Evolutionary conservation across 305 asterid species (phyloP), one percentile per base, ranked within the genome.

Genomic region (Rubia peregrina): DNA sequence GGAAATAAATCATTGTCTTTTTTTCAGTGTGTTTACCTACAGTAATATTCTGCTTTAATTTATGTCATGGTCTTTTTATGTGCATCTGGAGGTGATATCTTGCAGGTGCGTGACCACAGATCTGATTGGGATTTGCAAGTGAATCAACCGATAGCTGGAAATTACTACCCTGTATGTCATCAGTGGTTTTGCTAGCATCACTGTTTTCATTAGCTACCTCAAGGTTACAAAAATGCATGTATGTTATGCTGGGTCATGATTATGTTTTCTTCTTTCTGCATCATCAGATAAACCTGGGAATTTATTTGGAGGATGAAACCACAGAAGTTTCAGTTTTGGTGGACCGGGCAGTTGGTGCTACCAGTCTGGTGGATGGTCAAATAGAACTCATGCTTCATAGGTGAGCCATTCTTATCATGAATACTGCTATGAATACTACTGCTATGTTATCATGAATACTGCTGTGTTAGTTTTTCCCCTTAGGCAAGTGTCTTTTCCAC

Each of bases 91-190:
- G 26, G n/a, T 60, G 19, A 46, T 61, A 33, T 61, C 49, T 42
- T 62, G 67, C 84, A 90, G 95, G 79, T 88, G 76, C 84, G 87
- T 72, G 89, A 86, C 82, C 73, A 79, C 70, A 82, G 96, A 81
- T 80, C 69, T 78, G 96, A 90, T 78, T 90, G 96, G 96, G 86
- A 88, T 70, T 82, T 90, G 80, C 86, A 86, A 67, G 84, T 82
- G 57, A 78, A 88, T 76, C 90, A 90, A 77, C 96, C 92, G 36
- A 74, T 84, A 70, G 87, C 96, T 53, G 96, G 96, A 73, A 90
- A 90, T 81, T 90, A 90, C 82, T 90, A 88, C 74, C 96, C 96
- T 53, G 96, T 86, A 83, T 63, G 91, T 63, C 75, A 9, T 19
- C 44, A 5, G 33, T 72, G 41, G 24, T 53, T 9, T 55, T 53